phyloP scores from a whole-genome alignment of 2,329 filamentous ascomycete genomes.

The Aspergillus bombycis region DNA sequence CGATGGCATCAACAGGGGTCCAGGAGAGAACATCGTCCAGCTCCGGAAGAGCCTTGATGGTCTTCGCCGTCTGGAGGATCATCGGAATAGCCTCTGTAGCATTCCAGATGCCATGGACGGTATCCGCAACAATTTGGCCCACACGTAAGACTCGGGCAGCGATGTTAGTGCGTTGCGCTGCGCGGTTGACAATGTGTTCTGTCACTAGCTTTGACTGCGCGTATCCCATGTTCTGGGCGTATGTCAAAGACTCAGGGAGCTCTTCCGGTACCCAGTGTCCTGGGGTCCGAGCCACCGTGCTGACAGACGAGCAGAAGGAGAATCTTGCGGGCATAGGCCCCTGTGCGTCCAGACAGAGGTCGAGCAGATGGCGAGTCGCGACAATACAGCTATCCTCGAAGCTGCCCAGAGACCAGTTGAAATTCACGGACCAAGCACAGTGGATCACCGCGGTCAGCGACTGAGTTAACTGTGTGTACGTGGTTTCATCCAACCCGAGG shows the following conservation, averaged over 20 bases:
- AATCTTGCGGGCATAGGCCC: conserved; percentile 11
- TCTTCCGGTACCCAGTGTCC: conserved; percentile 36
- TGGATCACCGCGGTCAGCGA: conserved; percentile 62
- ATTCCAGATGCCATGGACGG: conserved; percentile 20
- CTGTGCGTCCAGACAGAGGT: conserved; percentile 38
- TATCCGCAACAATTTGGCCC: conserved; percentile 38
- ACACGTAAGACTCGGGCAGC: conserved; percentile 32
- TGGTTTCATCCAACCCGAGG: conserved; percentile 52
- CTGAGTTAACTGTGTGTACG: conserved; percentile 45
- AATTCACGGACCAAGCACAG: conserved; percentile 69
- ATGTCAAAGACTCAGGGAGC: conserved; percentile 32
- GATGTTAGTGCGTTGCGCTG: conserved; percentile 17
- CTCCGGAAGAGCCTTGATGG: conserved; percentile 49
- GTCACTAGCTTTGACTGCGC: conserved; percentile 38
- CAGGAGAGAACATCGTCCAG: conserved; percentile 49
- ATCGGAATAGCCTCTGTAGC: conserved; percentile 49
- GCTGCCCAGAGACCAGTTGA: conserved; percentile 58
- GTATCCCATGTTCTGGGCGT: conserved; percentile 47
- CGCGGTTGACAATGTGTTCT: conserved; percentile 34
- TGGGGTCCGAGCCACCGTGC: conserved; percentile 40
- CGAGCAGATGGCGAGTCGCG: conserved; percentile 49
- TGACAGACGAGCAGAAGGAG: conserved; percentile 53
- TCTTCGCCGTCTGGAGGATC: conserved; percentile 51
- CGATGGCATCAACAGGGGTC: conserved; percentile 50
- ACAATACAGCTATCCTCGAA: conserved; percentile 59